Evolutionary conservation across 108 stramenopile genomes (phyloP), one percentile per base, ranked within the genome.

Genomic region (Fragilaria crotonensis): DNA sequence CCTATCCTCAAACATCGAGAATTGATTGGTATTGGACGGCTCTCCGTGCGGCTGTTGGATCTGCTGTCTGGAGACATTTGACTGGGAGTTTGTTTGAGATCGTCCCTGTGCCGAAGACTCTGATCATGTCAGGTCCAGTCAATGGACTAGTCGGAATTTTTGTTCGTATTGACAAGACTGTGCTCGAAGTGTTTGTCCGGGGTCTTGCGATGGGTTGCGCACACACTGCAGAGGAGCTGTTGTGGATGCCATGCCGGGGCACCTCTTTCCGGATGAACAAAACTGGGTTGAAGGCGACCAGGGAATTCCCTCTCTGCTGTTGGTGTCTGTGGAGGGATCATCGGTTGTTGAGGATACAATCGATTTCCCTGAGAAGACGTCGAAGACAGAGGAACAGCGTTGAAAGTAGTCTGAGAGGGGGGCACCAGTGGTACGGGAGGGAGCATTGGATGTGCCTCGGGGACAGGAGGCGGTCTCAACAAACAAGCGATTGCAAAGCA

Each of bases 401-500:
- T 41, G 46, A 54, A 41, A 4, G 45, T 53, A 2, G 33, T 50
- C 1, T 52, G 23, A 20, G 33, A 20, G 21, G 33, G 1, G 11
- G 19, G 9, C 3, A 41, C 36, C n/a, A n/a, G n/a, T n/a, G 36
- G 36, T 41, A 41, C 7, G 36, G 14, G 14, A 41, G 36, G 36
- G 7, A 14, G 14, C 14, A 41, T 41, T 57, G 61, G 33, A 18
- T 61, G 44, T 44, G 45, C 33, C 11, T 48, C 30, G 18, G 62
- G 33, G 29, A 20, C 41, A 44, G 54, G 56, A 20, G 63, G 57
- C 20, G 70, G 56, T 11, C 85, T 68, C 60, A 83, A 63, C 22
- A 93, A 62, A 46, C 73, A 85, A n/a, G 82, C 84, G 25, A 95
- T 61, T 30, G 97, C 93, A 71, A 90, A 95, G 21, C 84, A 84